phyloP scores from a whole-genome alignment of 1,139 yeast genomes.

The Magnusiomyces suaveolens region DNA sequence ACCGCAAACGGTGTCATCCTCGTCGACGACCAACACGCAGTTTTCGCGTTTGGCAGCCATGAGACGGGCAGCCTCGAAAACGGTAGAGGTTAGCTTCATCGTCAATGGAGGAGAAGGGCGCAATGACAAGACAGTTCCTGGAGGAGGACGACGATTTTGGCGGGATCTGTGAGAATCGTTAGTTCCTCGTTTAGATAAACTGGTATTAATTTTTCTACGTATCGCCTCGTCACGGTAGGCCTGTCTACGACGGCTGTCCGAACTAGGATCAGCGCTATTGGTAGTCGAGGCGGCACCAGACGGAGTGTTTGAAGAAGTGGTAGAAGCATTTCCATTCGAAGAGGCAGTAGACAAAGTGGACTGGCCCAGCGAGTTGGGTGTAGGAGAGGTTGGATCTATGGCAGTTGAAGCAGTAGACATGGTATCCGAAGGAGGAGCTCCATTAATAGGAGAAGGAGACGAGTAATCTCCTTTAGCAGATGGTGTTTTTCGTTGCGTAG shows the following conservation, averaged over 20 bases:
- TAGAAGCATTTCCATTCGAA: too few relatives aligned
- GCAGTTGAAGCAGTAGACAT: conserved; percentile 2
- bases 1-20: conserved; percentile 51
- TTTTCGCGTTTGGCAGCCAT: conserved; percentile 86
- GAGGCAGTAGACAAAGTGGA: too few relatives aligned
- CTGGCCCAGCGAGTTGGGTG: too few relatives aligned
- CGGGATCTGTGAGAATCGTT: conserved; percentile 33
- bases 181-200: conserved; percentile 53
- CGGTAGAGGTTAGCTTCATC: conserved; percentile 57
- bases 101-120: conserved; percentile 70
- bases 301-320: too few relatives aligned
- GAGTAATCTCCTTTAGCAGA: conserved; percentile 3
- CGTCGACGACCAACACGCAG: conserved; percentile 55
- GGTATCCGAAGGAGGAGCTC: conserved; percentile 1
- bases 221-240: conserved; percentile 71
- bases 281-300: background rate
- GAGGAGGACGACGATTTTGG: conserved; percentile 36
- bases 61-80: conserved; percentile 70
- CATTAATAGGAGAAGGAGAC: conserved; percentile 8
- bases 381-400: too few relatives aligned
- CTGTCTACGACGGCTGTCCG: conserved; percentile 48
- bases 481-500: conserved; percentile 9
- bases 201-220: conserved; percentile 65
- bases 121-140: conserved; percentile 69
- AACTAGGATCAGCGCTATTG: background rate